phyloP scores from a whole-genome alignment of 179 eudicot genomes.

The Camellia oleifera region DNA sequence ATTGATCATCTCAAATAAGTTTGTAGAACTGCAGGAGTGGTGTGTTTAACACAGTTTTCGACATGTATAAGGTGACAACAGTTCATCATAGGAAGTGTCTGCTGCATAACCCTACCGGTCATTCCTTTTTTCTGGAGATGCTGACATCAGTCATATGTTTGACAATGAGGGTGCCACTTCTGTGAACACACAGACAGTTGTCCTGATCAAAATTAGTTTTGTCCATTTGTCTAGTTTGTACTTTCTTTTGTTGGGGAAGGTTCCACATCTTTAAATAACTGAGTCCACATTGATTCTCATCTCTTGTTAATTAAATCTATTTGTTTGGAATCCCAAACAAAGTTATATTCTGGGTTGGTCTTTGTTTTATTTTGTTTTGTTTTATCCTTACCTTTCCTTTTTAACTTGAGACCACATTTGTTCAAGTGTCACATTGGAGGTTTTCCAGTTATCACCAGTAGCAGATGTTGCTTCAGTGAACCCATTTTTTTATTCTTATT shows the following conservation, averaged over 20 bases:
- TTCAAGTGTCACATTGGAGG: slow-evolving; percentile 4
- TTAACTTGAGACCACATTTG: slow-evolving; percentile 4
- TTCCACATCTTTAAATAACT: neutral
- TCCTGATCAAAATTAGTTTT: neutral
- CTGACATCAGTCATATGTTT: neutral
- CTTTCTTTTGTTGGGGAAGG: slow-evolving; percentile 1
- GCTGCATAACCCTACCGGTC: neutral
- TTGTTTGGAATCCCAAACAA: slow-evolving; percentile 14
- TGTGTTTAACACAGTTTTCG: neutral
- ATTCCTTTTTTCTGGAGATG: neutral
- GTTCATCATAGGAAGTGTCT: neutral
- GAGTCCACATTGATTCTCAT: neutral
- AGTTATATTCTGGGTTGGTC: slow-evolving; percentile 5
- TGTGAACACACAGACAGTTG: neutral
- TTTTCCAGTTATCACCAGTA: neutral
- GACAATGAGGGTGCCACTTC: neutral
- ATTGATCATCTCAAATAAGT: neutral
- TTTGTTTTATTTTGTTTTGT: slow-evolving; percentile 14
- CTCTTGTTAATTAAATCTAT: neutral
- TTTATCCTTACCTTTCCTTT: neutral
- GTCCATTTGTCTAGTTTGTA: neutral
- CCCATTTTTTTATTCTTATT: neutral
- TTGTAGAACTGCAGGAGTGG: neutral
- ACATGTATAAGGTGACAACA: neutral
- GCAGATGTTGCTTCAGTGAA: slow-evolving; percentile 8